These are phyloP conservation scores for Candida endomychidarum DNA, from an alignment of 805 yeast species.

Conservation along the genomic window DNA sequence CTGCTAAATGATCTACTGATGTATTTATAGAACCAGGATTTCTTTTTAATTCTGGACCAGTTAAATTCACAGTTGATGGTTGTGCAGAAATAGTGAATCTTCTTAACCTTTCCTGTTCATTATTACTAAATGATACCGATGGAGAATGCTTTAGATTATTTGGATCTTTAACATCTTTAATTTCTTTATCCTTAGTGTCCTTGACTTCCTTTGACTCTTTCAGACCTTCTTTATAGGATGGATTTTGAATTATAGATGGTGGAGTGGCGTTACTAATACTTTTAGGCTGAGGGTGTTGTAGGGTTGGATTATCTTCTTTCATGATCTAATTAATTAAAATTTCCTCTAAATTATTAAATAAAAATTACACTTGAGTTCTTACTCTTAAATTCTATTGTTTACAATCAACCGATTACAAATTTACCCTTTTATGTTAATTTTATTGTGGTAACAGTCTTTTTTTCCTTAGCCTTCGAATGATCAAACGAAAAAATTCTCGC, in stretches of 20 bases:
- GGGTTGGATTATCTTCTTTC: slow-evolving; percentile 7
- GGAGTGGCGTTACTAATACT: slow-evolving; percentile 4
- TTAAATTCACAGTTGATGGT: slow-evolving; percentile 35
- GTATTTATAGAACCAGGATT: slow-evolving; percentile 2
- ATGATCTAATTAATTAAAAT: background rate
- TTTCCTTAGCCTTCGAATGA: background rate
- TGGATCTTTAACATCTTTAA: background rate
- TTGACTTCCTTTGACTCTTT: background rate
- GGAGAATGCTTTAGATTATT: slow-evolving; percentile 14
- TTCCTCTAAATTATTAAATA: too few species aligned
- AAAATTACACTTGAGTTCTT: too few species aligned
- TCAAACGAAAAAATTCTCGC: background rate
- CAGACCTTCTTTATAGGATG: background rate
- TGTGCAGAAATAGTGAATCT: slow-evolving; percentile 46
- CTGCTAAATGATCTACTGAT: slow-evolving; percentile 1
- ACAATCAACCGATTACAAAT: too few species aligned
- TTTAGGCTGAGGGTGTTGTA: slow-evolving; percentile 11
- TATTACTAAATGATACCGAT: slow-evolving; percentile 31
- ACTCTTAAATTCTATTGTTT: too few species aligned
- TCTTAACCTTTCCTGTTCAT: slow-evolving; percentile 35
- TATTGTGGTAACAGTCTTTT: too few species aligned
- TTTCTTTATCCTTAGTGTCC: background rate
- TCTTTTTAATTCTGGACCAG: slow-evolving; percentile 11
- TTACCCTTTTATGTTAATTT: too few species aligned
- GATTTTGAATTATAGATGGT: slow-evolving; percentile 1